Conservation (phyloP, 1,284 basidiomycete species). For the Mrakiaceae sp. region DNA sequence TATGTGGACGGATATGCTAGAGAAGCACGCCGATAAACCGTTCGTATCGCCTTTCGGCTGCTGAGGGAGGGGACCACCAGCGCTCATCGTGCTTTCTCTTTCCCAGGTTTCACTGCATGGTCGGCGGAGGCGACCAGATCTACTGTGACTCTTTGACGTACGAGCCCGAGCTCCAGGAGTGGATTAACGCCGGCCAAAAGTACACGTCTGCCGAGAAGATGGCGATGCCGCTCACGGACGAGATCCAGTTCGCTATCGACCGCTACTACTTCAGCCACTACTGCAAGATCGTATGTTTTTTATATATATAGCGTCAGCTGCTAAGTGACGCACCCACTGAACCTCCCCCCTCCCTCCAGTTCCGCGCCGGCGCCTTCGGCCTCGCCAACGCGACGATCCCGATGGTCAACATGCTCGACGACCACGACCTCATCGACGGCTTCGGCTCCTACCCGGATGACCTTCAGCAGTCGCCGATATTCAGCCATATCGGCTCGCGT, state of each 20-base stretch:
- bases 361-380: slow-evolving; percentile 82
- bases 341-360: slow-evolving; percentile 28
- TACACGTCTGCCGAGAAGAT: slow-evolving; percentile 55
- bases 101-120: slow-evolving; percentile 31
- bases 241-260: slow-evolving; percentile 71
- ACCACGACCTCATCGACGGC: slow-evolving; percentile 70
- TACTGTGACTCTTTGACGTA: slow-evolving; percentile 49
- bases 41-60: slow-evolving; percentile 36
- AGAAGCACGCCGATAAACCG: slow-evolving; percentile 63
- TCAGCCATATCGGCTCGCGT: slow-evolving; percentile 52
- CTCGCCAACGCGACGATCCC: slow-evolving; percentile 71
- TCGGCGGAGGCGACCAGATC: slow-evolving; percentile 76
- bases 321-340: too few species aligned
- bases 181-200: slow-evolving; percentile 50
- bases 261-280: slow-evolving; percentile 72
- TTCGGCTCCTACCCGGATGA: slow-evolving; percentile 75
- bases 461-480: slow-evolving; percentile 64
- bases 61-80: background rate
- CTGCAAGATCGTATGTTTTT: slow-evolving; percentile 42
- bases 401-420: slow-evolving; percentile 58
- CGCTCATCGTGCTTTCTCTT: background rate
- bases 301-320: too few species aligned
- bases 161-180: slow-evolving; percentile 47
- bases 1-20: slow-evolving; percentile 82
- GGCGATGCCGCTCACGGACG: slow-evolving; percentile 51